Conservation (phyloP, 1,284 basidiomycete genomes). For the Moniliella sp. region DNA sequence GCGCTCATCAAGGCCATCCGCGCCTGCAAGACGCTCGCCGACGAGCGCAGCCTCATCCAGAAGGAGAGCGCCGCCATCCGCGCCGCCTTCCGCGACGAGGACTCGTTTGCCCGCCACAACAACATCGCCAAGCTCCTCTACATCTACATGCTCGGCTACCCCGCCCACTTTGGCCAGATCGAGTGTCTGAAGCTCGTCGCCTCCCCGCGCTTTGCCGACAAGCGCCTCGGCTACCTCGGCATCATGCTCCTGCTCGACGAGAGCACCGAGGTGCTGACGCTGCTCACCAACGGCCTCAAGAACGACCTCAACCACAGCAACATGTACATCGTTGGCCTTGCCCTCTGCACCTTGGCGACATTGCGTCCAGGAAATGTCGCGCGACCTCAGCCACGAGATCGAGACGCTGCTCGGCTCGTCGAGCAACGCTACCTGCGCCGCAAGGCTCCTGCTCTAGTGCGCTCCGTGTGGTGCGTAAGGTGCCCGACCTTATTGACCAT, state of each 20-base stretch:
- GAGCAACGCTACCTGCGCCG: too few relatives aligned
- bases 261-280: constrained; percentile 85
- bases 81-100: constrained; percentile 86
- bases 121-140: constrained; percentile 95
- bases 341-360: constrained; percentile 97
- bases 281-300: constrained; percentile 94
- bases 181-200: constrained; percentile 97
- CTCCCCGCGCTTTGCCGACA: constrained; percentile 88
- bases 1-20: constrained; percentile 36
- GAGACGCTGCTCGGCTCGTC: constrained; percentile 87
- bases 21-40: constrained; percentile 66
- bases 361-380: constrained; percentile 51
- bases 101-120: constrained; percentile 60
- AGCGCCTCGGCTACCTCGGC: constrained; percentile 82
- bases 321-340: constrained; percentile 93
- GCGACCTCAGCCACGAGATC: constrained; percentile 46
- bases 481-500: constrained; percentile 85
- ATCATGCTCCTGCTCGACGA: constrained; percentile 96
- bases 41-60: constrained; percentile 88
- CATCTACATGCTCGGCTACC: constrained; percentile 98
- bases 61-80: constrained; percentile 94
- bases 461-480: constrained; percentile 82
- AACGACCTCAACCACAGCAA: constrained; percentile 99
- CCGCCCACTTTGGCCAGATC: constrained; percentile 97
- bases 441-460: too few relatives aligned